These are phyloP conservation scores for Lupinus albus DNA, from an alignment of 306 rosid species.

Conservation along the genomic window DNA sequence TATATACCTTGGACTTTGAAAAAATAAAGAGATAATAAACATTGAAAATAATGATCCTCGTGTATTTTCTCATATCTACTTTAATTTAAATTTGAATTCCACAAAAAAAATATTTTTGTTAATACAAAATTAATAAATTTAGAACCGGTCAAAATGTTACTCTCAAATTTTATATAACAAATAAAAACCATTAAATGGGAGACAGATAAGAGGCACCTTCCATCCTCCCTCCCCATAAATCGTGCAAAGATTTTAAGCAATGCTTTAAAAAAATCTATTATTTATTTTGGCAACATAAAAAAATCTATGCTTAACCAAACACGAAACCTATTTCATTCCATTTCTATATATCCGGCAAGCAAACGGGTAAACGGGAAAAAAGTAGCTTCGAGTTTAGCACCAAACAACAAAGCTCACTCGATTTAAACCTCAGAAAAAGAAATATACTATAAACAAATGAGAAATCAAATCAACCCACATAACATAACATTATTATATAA, in stretches of 20 bases:
- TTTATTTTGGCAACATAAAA: neutral
- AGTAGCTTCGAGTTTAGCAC: slow-evolving; percentile 76
- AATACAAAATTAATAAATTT: too few relatives aligned
- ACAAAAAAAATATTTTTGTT: too few relatives aligned
- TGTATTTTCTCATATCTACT: too few relatives aligned
- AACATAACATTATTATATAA: neutral
- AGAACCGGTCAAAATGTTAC: too few relatives aligned
- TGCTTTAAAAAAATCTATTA: slow-evolving; percentile 47
- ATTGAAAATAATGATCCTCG: too few relatives aligned
- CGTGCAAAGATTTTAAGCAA: slow-evolving; percentile 33
- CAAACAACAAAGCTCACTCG: slow-evolving; percentile 57
- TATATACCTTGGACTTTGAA: too few relatives aligned
- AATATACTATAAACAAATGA: slow-evolving; percentile 37
- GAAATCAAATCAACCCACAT: slow-evolving; percentile 40
- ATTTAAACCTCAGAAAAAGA: slow-evolving; percentile 43
- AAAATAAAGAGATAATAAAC: too few relatives aligned
- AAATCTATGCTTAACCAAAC: slow-evolving; percentile 57
- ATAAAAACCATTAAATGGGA: slow-evolving; percentile 22
- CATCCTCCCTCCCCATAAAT: slow-evolving; percentile 46
- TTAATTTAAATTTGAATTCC: too few relatives aligned
- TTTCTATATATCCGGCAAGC: slow-evolving; percentile 76
- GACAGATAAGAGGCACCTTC: slow-evolving; percentile 37
- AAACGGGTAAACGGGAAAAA: slow-evolving; percentile 73
- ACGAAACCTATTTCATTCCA: slow-evolving; percentile 67
- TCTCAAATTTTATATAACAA: too few relatives aligned